Base-by-base conservation (phyloP, 331 rosid species). In the Rosa hybrid region DNA sequence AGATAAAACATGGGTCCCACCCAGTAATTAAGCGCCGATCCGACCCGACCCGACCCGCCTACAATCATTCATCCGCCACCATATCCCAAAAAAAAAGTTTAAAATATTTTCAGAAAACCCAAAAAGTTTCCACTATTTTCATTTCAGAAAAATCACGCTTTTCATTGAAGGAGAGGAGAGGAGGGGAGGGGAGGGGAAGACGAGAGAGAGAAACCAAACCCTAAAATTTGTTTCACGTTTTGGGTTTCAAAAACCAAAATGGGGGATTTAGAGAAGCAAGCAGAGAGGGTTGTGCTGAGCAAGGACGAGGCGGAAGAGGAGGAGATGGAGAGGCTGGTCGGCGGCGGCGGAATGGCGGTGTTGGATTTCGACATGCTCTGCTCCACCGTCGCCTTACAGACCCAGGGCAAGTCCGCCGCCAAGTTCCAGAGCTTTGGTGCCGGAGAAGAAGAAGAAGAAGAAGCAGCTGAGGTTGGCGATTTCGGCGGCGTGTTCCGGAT, bases 331-430 rank as follows among this genome's bases (percentile, higher is more conserved):
- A 85, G 88, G 81, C 77, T 93, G 39, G 65, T 96, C 4, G 65
- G 94, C 68, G 68, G 41, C n/a, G 70, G 48, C 13, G 72, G 80
- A 62, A 76, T 83, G 87, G 48, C 94, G 13, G 86, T 92, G 17
- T 48, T 93, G 87, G 98, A 96, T 86, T 96, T 96, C 73, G 97
- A 96, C 50, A 38, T 92, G 92, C 87, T 96, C 68, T 96, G 99
- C 82, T 93, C 99, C 3, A 87, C 98, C 62, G 99, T 96, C 84
- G 99, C 99, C 18, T 76, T 92, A 89, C 99, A 87, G 86, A 87
- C 92, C 39, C 86, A 92, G 45, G 97, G 99, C 0, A 92, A 84
- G 84, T 92, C 94, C 97, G 88, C 88, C 91, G 88, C 88, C 46
- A 90, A 84, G 83, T 89, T 87, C 46, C 88, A 82, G 16, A 74